Percentiles rank a stretch among this genome's conserved stretches.
Evolutionary conservation across 331 rosid genomes (phyloP).

Genomic region (Acacia pycnantha): DNA sequence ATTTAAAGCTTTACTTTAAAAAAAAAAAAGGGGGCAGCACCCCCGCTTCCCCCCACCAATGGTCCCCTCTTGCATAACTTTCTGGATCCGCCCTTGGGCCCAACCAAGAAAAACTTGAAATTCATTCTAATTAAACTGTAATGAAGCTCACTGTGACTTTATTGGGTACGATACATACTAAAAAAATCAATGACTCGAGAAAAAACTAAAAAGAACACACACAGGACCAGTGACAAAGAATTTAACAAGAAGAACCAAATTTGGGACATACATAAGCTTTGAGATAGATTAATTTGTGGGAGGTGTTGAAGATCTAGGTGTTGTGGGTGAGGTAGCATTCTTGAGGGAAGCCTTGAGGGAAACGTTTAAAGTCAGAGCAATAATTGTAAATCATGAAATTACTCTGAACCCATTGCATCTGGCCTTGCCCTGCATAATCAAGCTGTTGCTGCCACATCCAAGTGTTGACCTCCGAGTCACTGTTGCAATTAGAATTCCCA

Average conservation of each 20-base stretch:
- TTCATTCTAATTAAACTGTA: not conserved
- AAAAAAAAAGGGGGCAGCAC: too few species aligned
- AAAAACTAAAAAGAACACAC: too few species aligned
- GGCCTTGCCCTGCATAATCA: constrained; percentile 35
- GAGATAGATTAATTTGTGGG: too few species aligned
- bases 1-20: too few species aligned
- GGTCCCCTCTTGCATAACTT: too few species aligned
- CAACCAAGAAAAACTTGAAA: not conserved
- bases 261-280: too few species aligned
- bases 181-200: too few species aligned
- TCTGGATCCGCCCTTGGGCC: too few species aligned
- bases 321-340: constrained; percentile 29
- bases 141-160: not conserved
- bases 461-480: not conserved
- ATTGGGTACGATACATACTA: not conserved
- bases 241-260: too few species aligned
- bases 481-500: constrained; percentile 26
- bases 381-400: constrained; percentile 56
- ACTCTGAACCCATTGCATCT: constrained; percentile 40
- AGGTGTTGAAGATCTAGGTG: not conserved
- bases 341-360: constrained; percentile 54
- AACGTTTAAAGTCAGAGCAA: constrained; percentile 45
- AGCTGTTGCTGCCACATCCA: constrained; percentile 37
- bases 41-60: too few species aligned
- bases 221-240: too few species aligned